Conservation (phyloP, 2,329 filamentous ascomycete species). For the Rutstroemia sp. region DNA sequence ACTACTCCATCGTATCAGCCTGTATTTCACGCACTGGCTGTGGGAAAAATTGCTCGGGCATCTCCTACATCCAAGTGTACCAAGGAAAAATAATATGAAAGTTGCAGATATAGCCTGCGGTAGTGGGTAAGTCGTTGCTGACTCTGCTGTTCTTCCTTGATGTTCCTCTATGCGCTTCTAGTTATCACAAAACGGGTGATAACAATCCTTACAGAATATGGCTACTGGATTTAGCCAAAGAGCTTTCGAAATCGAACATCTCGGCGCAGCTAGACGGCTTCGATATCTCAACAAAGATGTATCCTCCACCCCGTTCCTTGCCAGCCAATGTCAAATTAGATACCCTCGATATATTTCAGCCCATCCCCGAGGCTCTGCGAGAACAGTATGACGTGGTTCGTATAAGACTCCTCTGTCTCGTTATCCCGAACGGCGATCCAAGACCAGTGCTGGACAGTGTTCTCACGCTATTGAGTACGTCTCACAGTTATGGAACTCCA, state of each 20-base stretch:
- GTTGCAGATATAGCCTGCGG: constrained; percentile 5
- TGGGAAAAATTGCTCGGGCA: background rate
- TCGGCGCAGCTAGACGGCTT: background rate
- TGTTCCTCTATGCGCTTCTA: background rate
- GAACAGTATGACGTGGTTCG: constrained; percentile 1
- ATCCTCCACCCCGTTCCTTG: background rate
- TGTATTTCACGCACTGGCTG: constrained; percentile 1
- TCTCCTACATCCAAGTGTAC: background rate
- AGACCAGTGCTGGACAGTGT: background rate
- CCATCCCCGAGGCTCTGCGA: background rate
- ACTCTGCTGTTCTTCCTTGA: background rate
- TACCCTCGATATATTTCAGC: background rate
- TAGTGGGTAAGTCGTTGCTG: background rate
- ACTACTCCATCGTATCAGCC: background rate
- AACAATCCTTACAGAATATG: background rate
- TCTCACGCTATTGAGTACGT: background rate
- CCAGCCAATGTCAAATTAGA: constrained; percentile 1
- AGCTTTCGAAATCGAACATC: background rate
- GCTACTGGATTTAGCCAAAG: constrained; percentile 4
- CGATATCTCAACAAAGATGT: background rate
- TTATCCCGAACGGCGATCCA: background rate
- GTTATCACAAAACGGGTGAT: background rate
- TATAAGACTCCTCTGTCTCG: background rate
- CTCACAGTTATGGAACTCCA: too few relatives aligned
- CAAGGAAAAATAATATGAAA: background rate